A percentile compares a stretch with the other conserved stretches of the same genome.
Conservation (phyloP, 2,329 filamentous ascomycete genomes). For the Raffaelea deltoideospora region DNA sequence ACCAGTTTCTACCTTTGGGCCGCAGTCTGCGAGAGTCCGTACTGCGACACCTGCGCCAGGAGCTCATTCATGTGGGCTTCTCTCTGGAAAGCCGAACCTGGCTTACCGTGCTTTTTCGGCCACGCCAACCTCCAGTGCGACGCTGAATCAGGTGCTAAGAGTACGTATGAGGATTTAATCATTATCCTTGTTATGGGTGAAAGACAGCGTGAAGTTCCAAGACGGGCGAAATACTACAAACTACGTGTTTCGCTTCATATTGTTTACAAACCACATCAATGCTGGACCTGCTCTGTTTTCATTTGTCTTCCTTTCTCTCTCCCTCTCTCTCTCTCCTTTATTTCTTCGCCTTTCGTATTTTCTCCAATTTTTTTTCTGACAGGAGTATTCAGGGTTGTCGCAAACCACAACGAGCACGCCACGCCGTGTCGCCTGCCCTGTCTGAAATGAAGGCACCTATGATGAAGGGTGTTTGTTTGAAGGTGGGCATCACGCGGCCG, state of each 20-base stretch:
- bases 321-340: too few species aligned
- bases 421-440: constrained; percentile 77
- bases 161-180: constrained; percentile 15
- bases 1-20: too few species aligned
- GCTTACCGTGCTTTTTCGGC: constrained; percentile 17
- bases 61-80: too few species aligned
- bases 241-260: too few species aligned
- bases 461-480: constrained; percentile 91
- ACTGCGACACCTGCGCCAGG: too few species aligned
- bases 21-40: too few species aligned
- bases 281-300: too few species aligned
- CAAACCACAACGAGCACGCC: constrained; percentile 62
- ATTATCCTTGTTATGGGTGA: neutral
- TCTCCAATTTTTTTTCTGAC: too few species aligned
- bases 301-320: too few species aligned
- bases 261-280: too few species aligned
- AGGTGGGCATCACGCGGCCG: constrained; percentile 83
- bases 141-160: constrained; percentile 58
- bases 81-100: constrained; percentile 1
- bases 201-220: too few species aligned
- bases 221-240: too few species aligned
- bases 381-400: constrained; percentile 77
- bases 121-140: constrained; percentile 39
- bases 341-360: neutral
- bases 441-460: constrained; percentile 52